phyloP scores from a whole-genome alignment of 2,329 filamentous ascomycete genomes.

The Fusarium circinatum region DNA sequence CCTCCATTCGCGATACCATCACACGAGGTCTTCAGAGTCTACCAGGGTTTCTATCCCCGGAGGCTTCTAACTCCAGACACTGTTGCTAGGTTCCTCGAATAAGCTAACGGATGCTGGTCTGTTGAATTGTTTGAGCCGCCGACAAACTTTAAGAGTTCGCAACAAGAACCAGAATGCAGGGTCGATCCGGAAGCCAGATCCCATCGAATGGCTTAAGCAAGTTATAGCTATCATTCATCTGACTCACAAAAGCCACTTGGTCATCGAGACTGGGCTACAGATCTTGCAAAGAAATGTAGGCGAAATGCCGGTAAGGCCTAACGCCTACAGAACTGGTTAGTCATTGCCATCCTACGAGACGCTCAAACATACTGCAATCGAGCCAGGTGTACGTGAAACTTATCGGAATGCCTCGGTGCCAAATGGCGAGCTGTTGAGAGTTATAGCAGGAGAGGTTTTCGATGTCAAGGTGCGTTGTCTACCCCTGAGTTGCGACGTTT shows the following conservation, averaged over 20 bases:
- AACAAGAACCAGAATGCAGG: background rate
- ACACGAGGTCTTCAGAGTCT: background rate
- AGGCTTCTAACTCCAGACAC: background rate
- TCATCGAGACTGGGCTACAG: background rate
- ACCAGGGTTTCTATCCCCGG: accelerated
- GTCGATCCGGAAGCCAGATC: background rate
- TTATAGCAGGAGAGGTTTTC: accelerated
- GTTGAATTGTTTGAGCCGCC: too few species aligned
- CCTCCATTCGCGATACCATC: background rate
- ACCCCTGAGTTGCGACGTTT: background rate
- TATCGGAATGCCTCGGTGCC: accelerated
- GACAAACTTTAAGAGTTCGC: too few species aligned
- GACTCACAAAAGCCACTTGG: too few species aligned
- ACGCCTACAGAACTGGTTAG: background rate
- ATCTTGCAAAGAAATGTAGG: background rate
- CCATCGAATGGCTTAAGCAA: too few species aligned
- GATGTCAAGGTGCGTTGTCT: background rate
- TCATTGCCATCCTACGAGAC: background rate
- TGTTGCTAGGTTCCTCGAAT: accelerated
- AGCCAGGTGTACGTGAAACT: accelerated
- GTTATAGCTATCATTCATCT: accelerated
- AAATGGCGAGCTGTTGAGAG: accelerated
- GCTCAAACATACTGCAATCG: too few species aligned
- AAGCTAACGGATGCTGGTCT: background rate
- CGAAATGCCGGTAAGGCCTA: background rate